Evolutionary conservation across 805 yeast genomes (phyloP), one percentile per base, ranked within the genome.

Genomic region (Naumovozyma dairenensis): DNA sequence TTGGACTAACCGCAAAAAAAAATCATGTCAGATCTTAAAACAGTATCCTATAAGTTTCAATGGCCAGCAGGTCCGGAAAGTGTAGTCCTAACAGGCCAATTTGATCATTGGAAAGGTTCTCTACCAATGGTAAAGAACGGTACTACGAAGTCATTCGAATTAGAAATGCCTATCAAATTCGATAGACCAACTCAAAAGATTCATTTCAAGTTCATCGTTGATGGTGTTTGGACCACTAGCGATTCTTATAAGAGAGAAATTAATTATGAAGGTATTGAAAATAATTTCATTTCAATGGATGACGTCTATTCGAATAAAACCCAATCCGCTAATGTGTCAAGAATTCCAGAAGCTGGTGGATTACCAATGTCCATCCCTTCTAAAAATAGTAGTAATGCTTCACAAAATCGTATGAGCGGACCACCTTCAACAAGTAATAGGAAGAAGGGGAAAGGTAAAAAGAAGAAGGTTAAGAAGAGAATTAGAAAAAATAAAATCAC

Each of bases 11-110:
- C n/a, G n/a, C n/a, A n/a, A n/a, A n/a, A n/a, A n/a, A n/a, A n/a
- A n/a, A n/a, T n/a, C n/a, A n/a, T n/a, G n/a, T n/a, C n/a, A n/a
- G n/a, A n/a, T n/a, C n/a, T n/a, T n/a, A n/a, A n/a, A n/a, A n/a
- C n/a, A n/a, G n/a, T n/a, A n/a, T n/a, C n/a, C n/a, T 42, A 36
- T 31, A 55, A 52, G 15, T 57, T 57, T 40, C 46, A 38, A 13
- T 57, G 71, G 70, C 69, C 72, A 34, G 49, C 59, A 7, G 81
- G 84, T 37, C 73, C 72, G 10, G 37, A 52, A 19, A 67, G 67
- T 24, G 87, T 80, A 37, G 63, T 72, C 44, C 71, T 80, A 33
- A 79, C 86, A 15, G 87, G 87, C 40, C 67, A 75, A 34, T 77
- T 78, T 48, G 84, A 77, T 49, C 63, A 73, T 48, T 80, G 87